Base-by-base conservation (phyloP, 108 stramenopile genomes). In the Discostella stelligeroides region DNA sequence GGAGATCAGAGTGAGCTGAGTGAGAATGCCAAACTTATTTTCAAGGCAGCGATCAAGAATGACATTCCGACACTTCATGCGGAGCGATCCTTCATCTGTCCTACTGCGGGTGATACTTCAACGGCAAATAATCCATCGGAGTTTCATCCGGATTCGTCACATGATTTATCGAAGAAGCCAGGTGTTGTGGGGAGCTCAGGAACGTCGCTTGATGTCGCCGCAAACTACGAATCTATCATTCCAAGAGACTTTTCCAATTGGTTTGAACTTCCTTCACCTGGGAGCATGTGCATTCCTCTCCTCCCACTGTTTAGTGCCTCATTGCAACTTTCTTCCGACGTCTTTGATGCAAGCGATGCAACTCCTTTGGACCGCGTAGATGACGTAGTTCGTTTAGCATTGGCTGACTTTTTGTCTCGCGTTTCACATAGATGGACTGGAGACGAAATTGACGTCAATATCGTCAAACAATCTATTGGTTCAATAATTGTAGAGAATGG, bases 181-280 rank as follows among this genome's bases (percentile, higher is more conserved):
- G 65, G 63, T 25, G 28, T 17, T 51, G 40, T 66, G 39, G 58
- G 57, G 23, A 66, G 64, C 15, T 38, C 30, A 18, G 37, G 3
- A 38, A 39, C 40, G n/a, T 63, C 69, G 7, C 11, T 48, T 13
- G 39, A 50, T 11, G 40, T 14, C 10, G 46, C 53, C 25, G 65
- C 72, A 23, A 59, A 73, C 45, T 73, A 57, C 15, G 57, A 43
- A 39, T 54, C 66, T 4, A 75, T 13, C n/a, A 63, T 75, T 62
- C 74, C 74, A 54, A 46, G 28, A 15, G 74, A 75, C 45, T 75
- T 63, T 62, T 58, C 51, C 1, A 55, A 7, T 38, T 75, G 74
- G 74, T 75, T 68, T 56, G 74, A 75, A 18, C 50, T 75, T 2
- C 74, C 74, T 18, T 67, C 74, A 4, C 74, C 74, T 17, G 66